These are phyloP conservation scores for Aegle marmelos DNA, from an alignment of 345 rosid genomes.

Conservation along the genomic window DNA sequence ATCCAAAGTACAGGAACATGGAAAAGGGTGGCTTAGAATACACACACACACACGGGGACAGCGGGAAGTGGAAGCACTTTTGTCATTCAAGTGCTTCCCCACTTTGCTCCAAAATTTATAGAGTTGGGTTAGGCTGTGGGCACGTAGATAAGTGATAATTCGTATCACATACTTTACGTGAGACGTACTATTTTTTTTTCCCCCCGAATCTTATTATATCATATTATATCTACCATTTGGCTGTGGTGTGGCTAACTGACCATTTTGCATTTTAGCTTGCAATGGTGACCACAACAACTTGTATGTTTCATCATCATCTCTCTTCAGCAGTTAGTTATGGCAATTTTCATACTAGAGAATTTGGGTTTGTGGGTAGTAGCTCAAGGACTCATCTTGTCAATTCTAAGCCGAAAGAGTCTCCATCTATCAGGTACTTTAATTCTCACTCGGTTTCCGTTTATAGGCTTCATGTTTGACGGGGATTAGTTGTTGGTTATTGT, in stretches of 20 bases:
- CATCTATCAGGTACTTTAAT: constrained; percentile 18
- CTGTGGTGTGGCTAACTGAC: neutral
- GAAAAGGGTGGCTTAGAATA: too few species aligned
- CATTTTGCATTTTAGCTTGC: neutral
- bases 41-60: too few species aligned
- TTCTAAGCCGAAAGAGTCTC: constrained; percentile 20
- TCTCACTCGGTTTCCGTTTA: neutral
- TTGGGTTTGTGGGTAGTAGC: constrained; percentile 8
- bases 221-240: neutral
- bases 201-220: neutral
- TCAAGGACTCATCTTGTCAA: neutral
- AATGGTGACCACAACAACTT: constrained; percentile 1
- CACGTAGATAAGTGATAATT: neutral
- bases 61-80: neutral
- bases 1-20: too few species aligned
- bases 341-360: constrained; percentile 15
- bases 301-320: constrained; percentile 16
- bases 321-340: constrained; percentile 11
- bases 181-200: neutral
- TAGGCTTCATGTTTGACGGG: neutral
- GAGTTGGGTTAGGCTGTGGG: neutral
- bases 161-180: too few species aligned
- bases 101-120: neutral
- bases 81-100: neutral
- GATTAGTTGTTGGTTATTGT: neutral